phyloP scores from a whole-genome alignment of 2,329 filamentous ascomycete genomes.

The Paraconiothyrium sp. region DNA sequence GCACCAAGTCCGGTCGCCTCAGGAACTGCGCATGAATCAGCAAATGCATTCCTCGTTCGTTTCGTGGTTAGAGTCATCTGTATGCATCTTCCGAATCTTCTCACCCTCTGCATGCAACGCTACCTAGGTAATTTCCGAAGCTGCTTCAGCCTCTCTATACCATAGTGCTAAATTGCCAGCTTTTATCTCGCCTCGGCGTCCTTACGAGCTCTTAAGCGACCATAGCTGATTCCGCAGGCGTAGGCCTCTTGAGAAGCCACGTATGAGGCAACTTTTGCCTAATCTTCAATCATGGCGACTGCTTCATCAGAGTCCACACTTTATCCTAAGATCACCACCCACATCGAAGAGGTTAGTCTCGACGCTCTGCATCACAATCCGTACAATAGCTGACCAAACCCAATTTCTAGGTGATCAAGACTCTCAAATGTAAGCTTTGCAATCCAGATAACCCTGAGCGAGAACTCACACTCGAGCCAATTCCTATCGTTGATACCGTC shows the following conservation, averaged over 20 bases:
- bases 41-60: constrained; percentile 3
- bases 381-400: constrained; percentile 32
- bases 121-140: too few species aligned
- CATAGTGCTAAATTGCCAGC: too few species aligned
- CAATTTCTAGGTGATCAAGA: constrained; percentile 30
- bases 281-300: constrained; percentile 20
- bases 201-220: too few species aligned
- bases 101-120: too few species aligned
- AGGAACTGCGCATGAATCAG: constrained; percentile 1
- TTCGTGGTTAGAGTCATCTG: not conserved
- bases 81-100: too few species aligned
- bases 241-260: not conserved
- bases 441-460: constrained; percentile 17
- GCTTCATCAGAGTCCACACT: constrained; percentile 26
- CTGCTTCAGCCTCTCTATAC: too few species aligned
- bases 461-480: constrained; percentile 18
- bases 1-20: not conserved
- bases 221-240: not conserved
- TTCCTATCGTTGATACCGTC: constrained; percentile 39
- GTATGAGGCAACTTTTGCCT: too few species aligned
- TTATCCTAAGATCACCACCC: constrained; percentile 43
- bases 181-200: too few species aligned
- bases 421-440: constrained; percentile 21
- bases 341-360: constrained; percentile 27
- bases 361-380: not conserved